Evolutionary conservation across 75 land plant species (phyloP).

Genomic region (Picea sitchensis): DNA sequence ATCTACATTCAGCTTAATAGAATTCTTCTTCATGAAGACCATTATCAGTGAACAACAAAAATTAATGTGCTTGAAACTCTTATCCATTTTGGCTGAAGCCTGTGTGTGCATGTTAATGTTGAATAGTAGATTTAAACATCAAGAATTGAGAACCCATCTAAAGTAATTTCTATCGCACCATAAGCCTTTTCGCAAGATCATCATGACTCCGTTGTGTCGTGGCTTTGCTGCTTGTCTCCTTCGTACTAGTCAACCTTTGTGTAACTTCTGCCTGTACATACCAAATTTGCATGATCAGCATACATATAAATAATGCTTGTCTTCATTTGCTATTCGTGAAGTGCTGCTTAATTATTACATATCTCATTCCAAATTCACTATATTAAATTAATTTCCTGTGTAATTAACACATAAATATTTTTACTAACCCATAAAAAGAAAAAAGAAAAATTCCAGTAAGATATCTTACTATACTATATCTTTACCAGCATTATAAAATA

Average conservation of each 20-base stretch:
- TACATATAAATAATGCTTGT: neutral
- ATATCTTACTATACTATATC: neutral
- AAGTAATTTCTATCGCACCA: conserved; percentile 37
- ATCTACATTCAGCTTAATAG: neutral
- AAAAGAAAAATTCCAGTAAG: no score
- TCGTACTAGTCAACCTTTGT: conserved; percentile 77
- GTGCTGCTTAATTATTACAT: neutral
- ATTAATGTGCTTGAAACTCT: neutral
- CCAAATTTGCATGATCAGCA: neutral
- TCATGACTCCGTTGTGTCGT: conserved; percentile 66
- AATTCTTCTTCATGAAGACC: neutral
- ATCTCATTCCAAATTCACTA: neutral
- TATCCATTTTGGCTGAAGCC: neutral
- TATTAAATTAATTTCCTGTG: neutral
- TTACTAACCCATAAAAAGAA: neutral
- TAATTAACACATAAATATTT: neutral
- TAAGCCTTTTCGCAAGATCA: conserved; percentile 93
- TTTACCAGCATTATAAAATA: neutral
- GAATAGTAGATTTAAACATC: neutral
- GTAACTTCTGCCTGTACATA: conserved; percentile 82
- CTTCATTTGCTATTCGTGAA: neutral
- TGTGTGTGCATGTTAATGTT: neutral
- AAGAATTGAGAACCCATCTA: neutral
- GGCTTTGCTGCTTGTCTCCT: conserved; percentile 47
- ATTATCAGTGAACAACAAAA: neutral